phyloP scores from a whole-genome alignment of 805 yeast genomes.

The Cephaloascus fragrans region DNA sequence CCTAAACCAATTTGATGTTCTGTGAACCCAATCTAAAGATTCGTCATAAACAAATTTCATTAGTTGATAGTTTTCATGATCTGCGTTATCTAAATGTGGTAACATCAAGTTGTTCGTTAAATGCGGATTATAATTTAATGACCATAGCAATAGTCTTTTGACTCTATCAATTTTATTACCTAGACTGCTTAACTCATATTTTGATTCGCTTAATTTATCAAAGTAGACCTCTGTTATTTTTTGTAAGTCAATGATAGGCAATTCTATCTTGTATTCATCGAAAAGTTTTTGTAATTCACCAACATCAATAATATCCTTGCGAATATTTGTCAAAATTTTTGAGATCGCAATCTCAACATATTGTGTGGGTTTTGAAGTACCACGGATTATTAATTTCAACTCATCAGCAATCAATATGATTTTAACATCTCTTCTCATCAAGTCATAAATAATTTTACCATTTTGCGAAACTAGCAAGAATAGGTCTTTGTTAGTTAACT shows the following conservation, averaged over 20 bases:
- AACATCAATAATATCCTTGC: slow-evolving; percentile 21
- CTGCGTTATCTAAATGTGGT: slow-evolving; percentile 5
- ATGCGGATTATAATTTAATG: slow-evolving; percentile 22
- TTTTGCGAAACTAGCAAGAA: slow-evolving; percentile 27
- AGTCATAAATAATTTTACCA: slow-evolving; percentile 26
- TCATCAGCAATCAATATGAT: slow-evolving; percentile 22
- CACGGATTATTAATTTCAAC: slow-evolving; percentile 22
- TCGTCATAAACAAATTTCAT: slow-evolving; percentile 22
- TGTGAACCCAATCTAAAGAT: slow-evolving; percentile 20
- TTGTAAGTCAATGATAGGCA: slow-evolving; percentile 16
- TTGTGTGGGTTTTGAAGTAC: slow-evolving; percentile 28
- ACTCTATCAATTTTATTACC: slow-evolving; percentile 18
- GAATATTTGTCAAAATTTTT: slow-evolving; percentile 16
- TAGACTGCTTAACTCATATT: slow-evolving; percentile 20
- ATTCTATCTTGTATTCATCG: slow-evolving; percentile 5
- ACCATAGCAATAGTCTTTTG: slow-evolving; percentile 28
- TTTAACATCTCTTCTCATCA: slow-evolving; percentile 30
- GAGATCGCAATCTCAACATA: slow-evolving; percentile 33
- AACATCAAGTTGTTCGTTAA: slow-evolving; percentile 9
- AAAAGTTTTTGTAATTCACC: slow-evolving; percentile 15
- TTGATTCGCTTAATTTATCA: slow-evolving; percentile 11
- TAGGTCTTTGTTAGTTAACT: slow-evolving; percentile 24
- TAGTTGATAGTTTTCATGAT: slow-evolving; percentile 2
- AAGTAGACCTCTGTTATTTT: slow-evolving; percentile 24
- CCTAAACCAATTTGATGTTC: slow-evolving; percentile 11